A percentile compares a stretch with the other conserved stretches of the same genome.
Conservation (phyloP, 371 early-diverging fungal genomes). For the Apophysomyces ossiformis region DNA sequence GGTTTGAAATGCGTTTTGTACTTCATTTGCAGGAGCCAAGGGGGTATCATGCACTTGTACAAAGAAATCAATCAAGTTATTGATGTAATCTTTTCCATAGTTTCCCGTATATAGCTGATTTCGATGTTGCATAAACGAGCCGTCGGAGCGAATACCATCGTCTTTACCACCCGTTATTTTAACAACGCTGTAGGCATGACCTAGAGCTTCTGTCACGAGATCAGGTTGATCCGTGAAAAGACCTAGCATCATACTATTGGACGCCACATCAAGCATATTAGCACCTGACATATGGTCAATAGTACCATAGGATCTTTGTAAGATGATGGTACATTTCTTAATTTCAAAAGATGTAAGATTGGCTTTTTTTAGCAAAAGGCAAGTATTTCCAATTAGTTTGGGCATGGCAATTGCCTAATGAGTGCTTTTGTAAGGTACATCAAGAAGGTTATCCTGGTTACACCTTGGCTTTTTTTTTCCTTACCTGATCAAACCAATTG, state of each 20-base stretch:
- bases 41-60: slow-evolving; percentile 24
- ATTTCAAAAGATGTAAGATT: slow-evolving; percentile 15
- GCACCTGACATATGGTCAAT: slow-evolving; percentile 27
- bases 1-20: slow-evolving; percentile 23
- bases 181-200: slow-evolving; percentile 24
- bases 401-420: slow-evolving; percentile 27
- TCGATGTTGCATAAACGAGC: slow-evolving; percentile 41
- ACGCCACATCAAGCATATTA: slow-evolving; percentile 32
- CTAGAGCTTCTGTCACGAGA: slow-evolving; percentile 18
- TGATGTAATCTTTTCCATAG: slow-evolving; percentile 38
- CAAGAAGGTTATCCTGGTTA: background rate
- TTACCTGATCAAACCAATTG: slow-evolving; percentile 36
- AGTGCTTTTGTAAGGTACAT: background rate
- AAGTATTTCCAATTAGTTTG: slow-evolving; percentile 23
- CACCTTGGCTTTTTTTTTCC: background rate
- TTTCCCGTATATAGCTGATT: slow-evolving; percentile 37
- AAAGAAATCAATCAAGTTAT: slow-evolving; percentile 28
- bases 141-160: slow-evolving; percentile 42
- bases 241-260: slow-evolving; percentile 28
- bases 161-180: slow-evolving; percentile 10
- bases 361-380: slow-evolving; percentile 22
- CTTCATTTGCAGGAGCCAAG: slow-evolving; percentile 13
- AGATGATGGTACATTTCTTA: slow-evolving; percentile 21
- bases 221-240: slow-evolving; percentile 16
- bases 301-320: slow-evolving; percentile 19